These are phyloP conservation scores for Cardamine resedifolia DNA, from an alignment of 345 rosid species.

Conservation along the genomic window DNA sequence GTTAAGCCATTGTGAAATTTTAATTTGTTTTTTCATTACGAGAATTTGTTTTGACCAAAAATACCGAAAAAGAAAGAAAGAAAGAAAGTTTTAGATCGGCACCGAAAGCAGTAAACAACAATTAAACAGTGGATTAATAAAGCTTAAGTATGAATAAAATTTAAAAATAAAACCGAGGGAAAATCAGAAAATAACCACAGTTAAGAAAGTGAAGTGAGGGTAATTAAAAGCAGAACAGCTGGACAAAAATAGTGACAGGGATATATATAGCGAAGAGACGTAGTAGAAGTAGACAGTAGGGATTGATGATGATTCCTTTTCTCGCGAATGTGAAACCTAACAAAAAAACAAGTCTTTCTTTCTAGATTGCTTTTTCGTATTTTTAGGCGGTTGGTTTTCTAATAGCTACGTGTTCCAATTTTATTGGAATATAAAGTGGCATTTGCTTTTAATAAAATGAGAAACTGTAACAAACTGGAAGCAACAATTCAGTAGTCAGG, in stretches of 20 bases:
- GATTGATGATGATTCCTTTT: not conserved
- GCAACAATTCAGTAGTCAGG: slow-evolving; percentile 24
- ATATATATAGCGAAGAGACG: not conserved
- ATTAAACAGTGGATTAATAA: not conserved
- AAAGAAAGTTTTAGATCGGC: not conserved
- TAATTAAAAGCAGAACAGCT: not conserved
- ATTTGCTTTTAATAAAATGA: slow-evolving; percentile 8
- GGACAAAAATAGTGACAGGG: not conserved
- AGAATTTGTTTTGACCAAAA: not conserved
- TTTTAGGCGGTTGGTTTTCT: slow-evolving; percentile 20
- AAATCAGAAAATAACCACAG: not conserved
- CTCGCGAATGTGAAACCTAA: slow-evolving; percentile 20
- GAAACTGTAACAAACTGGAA: slow-evolving; percentile 30
- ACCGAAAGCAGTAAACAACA: not conserved
- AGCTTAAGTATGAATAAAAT: not conserved
- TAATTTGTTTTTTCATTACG: not conserved
- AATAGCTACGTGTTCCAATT: slow-evolving; percentile 14
- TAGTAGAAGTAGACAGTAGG: not conserved
- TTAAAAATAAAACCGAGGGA: not conserved
- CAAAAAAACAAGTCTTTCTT: not conserved
- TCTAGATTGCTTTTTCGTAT: slow-evolving; percentile 19
- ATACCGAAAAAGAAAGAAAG: not conserved
- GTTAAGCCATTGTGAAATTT: not conserved
- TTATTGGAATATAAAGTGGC: slow-evolving; percentile 33
- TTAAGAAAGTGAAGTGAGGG: not conserved